Evolutionary conservation across 1,139 yeast species (phyloP).

Genomic region (Hansenula sp.): DNA sequence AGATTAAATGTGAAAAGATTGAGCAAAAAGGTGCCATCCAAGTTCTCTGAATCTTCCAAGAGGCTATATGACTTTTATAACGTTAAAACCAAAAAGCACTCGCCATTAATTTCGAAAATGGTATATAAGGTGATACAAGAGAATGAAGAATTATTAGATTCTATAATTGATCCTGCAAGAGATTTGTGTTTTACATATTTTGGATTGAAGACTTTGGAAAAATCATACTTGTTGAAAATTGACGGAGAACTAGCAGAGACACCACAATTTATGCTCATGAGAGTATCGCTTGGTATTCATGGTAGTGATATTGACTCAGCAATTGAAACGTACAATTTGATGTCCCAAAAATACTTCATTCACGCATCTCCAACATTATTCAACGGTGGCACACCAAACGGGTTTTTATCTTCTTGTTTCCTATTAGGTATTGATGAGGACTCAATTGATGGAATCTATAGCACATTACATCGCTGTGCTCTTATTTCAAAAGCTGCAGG

Average conservation of each 20-base stretch:
- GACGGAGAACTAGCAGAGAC: conserved; percentile 74
- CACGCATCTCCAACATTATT: conserved; percentile 90
- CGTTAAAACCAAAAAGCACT: conserved; percentile 57
- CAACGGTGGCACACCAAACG: conserved; percentile 84
- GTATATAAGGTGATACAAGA: conserved; percentile 56
- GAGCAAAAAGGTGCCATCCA: conserved; percentile 85
- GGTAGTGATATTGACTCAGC: conserved; percentile 67
- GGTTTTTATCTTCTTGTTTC: conserved; percentile 87
- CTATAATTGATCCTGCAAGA: conserved; percentile 74
- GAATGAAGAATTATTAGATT: conserved; percentile 63
- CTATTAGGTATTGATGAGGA: conserved; percentile 83
- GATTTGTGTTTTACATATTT: conserved; percentile 79
- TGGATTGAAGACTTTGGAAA: conserved; percentile 83
- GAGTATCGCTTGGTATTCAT: conserved; percentile 87
- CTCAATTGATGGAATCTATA: conserved; percentile 87
- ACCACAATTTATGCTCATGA: conserved; percentile 86
- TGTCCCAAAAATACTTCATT: conserved; percentile 80
- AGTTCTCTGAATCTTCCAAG: conserved; percentile 65
- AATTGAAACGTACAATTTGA: conserved; percentile 73
- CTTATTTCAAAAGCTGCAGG: conserved; percentile 87
- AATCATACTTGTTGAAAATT: conserved; percentile 70
- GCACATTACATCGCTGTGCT: conserved; percentile 81
- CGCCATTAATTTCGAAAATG: conserved; percentile 74
- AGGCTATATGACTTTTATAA: conserved; percentile 59
- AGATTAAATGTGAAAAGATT: conserved; percentile 89